Evolutionary conservation across 2,329 filamentous ascomycete genomes (phyloP).

Genomic region (Meredithiella fracta): DNA sequence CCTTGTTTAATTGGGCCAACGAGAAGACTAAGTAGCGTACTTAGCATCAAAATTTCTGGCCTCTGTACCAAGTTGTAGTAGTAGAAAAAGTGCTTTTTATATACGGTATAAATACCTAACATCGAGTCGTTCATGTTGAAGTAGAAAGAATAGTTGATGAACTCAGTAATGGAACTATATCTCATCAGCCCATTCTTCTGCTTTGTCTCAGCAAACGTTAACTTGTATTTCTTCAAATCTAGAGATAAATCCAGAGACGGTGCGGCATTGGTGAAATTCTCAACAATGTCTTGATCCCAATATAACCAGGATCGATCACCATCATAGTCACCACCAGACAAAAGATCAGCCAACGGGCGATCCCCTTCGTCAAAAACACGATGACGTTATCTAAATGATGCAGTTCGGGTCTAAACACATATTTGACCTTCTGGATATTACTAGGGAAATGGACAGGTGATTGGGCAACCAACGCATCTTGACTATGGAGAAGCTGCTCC

Average conservation of each 20-base stretch:
- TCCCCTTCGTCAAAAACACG: slow-evolving; percentile 53
- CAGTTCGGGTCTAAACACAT: slow-evolving; percentile 41
- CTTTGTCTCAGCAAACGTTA: slow-evolving; percentile 29
- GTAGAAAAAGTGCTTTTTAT: slow-evolving; percentile 48
- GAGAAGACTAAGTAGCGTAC: slow-evolving; percentile 34
- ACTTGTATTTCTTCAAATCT: slow-evolving; percentile 20
- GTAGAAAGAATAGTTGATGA: slow-evolving; percentile 35
- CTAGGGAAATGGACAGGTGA: slow-evolving; percentile 53
- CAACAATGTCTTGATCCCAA: slow-evolving; percentile 51
- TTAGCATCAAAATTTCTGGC: slow-evolving; percentile 30
- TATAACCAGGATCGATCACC: slow-evolving; percentile 66
- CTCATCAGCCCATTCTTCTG: slow-evolving; percentile 20
- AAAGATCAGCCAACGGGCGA: slow-evolving; percentile 46
- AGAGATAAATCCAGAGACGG: slow-evolving; percentile 14
- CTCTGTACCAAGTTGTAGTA: slow-evolving; percentile 33
- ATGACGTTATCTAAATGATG: slow-evolving; percentile 60
- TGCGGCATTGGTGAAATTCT: slow-evolving; percentile 49
- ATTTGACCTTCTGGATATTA: slow-evolving; percentile 54
- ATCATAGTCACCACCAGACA: slow-evolving; percentile 70
- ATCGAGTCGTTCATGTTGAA: slow-evolving; percentile 41
- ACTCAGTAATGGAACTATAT: slow-evolving; percentile 22
- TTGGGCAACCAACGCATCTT: slow-evolving; percentile 50
- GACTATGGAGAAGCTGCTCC: slow-evolving; percentile 36
- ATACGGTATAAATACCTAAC: slow-evolving; percentile 47
- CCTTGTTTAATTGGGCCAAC: slow-evolving; percentile 44